Percentiles rank a stretch among this genome's conserved stretches.
Conservation (phyloP, 768 basidiomycete species). For the Serpula lacrymans region DNA sequence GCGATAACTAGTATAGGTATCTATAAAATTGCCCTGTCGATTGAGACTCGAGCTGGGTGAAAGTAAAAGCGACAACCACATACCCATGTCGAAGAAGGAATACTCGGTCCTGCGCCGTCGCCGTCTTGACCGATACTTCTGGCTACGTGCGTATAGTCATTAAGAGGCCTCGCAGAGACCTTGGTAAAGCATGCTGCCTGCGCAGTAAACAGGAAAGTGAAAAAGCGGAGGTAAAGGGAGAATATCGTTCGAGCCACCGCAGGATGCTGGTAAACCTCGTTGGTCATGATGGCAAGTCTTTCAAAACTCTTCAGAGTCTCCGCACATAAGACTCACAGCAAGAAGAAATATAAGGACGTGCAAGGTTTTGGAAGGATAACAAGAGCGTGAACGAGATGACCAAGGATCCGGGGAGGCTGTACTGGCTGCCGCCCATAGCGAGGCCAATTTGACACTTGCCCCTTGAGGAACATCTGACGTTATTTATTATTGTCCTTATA, state of each 20-base stretch:
- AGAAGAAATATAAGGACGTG: not conserved
- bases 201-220: conserved; percentile 1
- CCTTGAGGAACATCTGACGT: no score
- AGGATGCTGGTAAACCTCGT: not conserved
- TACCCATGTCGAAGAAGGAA: not conserved
- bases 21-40: conserved; percentile 8
- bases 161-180: conserved; percentile 8
- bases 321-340: not conserved
- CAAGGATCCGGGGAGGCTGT: no score
- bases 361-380: conserved; percentile 4
- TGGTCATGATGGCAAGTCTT: conserved; percentile 8
- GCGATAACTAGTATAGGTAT: conserved; percentile 25
- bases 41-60: not conserved
- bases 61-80: not conserved
- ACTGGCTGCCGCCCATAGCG: no score
- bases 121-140: no score
- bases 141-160: no score
- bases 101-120: not conserved
- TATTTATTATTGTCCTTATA: not conserved
- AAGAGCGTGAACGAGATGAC: no score
- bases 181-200: not conserved
- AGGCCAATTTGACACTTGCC: no score
- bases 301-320: not conserved
- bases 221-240: not conserved
- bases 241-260: not conserved